Percentiles rank a stretch among this genome's conserved stretches.
Evolutionary conservation across 2,329 filamentous ascomycete genomes (phyloP).

Genomic region (Nakataea oryzae): DNA sequence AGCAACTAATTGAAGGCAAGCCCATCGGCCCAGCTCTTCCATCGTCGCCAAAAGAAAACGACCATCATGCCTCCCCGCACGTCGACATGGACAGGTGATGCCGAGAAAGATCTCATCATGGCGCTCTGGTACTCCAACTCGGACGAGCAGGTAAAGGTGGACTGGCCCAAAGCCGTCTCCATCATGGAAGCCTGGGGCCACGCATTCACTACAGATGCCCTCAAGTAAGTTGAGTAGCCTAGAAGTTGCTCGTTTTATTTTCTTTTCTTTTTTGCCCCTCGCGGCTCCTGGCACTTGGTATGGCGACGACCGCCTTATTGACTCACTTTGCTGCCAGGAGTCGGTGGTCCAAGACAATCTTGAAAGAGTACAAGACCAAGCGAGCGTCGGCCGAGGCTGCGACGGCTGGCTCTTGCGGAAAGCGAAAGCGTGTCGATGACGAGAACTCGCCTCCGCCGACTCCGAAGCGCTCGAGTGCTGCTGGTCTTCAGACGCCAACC

Average conservation of each 20-base stretch:
- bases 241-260: not conserved
- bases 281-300: not conserved
- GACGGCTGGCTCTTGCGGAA: not conserved
- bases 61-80: not conserved
- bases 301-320: not conserved
- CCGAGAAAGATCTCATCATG: slow-evolving; percentile 3
- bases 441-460: not conserved
- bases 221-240: not conserved
- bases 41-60: too few species aligned
- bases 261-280: not conserved
- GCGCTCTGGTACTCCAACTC: not conserved
- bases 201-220: not conserved
- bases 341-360: slow-evolving; percentile 4
- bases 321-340: not conserved
- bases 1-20: too few species aligned
- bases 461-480: not conserved
- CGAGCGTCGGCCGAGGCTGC: not conserved
- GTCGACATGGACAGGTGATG: not conserved
- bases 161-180: slow-evolving; percentile 1
- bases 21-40: too few species aligned
- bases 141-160: not conserved
- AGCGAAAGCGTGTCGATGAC: not conserved
- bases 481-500: not conserved
- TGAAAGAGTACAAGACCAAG: slow-evolving; percentile 1
- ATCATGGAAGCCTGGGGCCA: slow-evolving; percentile 2